Conservation (phyloP, 768 basidiomycete genomes). For the Termitomyces heimii region DNA sequence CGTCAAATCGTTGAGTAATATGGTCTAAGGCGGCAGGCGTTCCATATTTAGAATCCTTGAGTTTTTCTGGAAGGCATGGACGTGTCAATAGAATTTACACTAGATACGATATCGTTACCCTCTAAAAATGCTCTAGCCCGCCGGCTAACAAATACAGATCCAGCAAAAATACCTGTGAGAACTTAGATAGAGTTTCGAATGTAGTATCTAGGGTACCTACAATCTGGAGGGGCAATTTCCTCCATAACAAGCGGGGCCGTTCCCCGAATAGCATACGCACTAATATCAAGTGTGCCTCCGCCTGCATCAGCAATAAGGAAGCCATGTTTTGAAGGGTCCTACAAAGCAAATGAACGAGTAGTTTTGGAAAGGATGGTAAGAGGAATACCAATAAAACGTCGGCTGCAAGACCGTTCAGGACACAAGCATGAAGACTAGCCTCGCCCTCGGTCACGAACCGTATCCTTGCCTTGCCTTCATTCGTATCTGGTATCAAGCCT, state of each 20-base stretch:
- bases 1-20: slow-evolving; percentile 75
- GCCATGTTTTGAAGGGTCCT: slow-evolving; percentile 72
- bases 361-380: neutral
- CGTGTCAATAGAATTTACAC: neutral
- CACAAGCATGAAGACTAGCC: slow-evolving; percentile 78
- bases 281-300: slow-evolving; percentile 78
- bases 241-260: slow-evolving; percentile 71
- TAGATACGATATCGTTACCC: slow-evolving; percentile 29
- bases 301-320: slow-evolving; percentile 80
- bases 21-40: slow-evolving; percentile 68
- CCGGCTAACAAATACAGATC: slow-evolving; percentile 77
- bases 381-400: slow-evolving; percentile 64
- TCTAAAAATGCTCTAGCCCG: slow-evolving; percentile 68
- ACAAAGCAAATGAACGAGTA: neutral
- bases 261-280: slow-evolving; percentile 69
- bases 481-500: slow-evolving; percentile 68
- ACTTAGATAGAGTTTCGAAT: neutral
- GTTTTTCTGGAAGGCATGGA: slow-evolving; percentile 45
- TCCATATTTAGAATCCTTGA: slow-evolving; percentile 69
- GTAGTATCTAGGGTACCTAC: slow-evolving; percentile 30
- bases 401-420: slow-evolving; percentile 69
- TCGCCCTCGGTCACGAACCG: slow-evolving; percentile 82
- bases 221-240: slow-evolving; percentile 80
- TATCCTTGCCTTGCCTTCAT: slow-evolving; percentile 66
- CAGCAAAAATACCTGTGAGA: slow-evolving; percentile 67